These are phyloP conservation scores for Calonectria multiphialidica DNA, from an alignment of 2,329 filamentous ascomycete genomes.

Conservation along the genomic window DNA sequence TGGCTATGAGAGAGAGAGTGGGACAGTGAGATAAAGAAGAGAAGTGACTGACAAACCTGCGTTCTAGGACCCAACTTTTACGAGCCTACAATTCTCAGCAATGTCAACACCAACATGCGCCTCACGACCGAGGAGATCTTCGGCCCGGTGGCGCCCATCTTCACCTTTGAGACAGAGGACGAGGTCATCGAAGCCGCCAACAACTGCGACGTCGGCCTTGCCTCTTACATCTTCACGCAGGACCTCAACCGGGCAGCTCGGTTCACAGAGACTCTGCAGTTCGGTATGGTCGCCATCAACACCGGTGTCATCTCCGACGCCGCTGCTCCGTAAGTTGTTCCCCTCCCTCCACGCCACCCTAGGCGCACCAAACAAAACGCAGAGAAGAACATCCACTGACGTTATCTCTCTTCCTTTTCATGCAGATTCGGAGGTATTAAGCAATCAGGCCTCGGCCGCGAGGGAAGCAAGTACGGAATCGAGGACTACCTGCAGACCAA, in stretches of 20 bases:
- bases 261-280: slow-evolving; percentile 66
- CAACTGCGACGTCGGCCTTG: slow-evolving; percentile 76
- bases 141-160: slow-evolving; percentile 78
- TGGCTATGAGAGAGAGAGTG: no score
- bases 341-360: background rate
- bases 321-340: slow-evolving; percentile 40
- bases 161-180: slow-evolving; percentile 77
- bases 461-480: slow-evolving; percentile 71
- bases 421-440: slow-evolving; percentile 70
- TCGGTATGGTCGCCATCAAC: slow-evolving; percentile 76
- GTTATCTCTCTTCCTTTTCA: background rate
- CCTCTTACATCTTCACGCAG: slow-evolving; percentile 78
- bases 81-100: slow-evolving; percentile 77
- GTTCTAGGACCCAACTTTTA: slow-evolving; percentile 70
- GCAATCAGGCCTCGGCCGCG: slow-evolving; percentile 70
- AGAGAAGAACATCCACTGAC: background rate
- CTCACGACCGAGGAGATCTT: slow-evolving; percentile 80
- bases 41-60: slow-evolving; percentile 26
- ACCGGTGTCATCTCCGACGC: slow-evolving; percentile 57
- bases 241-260: slow-evolving; percentile 55
- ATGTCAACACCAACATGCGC: slow-evolving; percentile 76
- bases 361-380: background rate
- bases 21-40: background rate
- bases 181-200: slow-evolving; percentile 79
- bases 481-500: slow-evolving; percentile 71